Evolutionary conservation across 2,329 filamentous ascomycete genomes (phyloP), one percentile per base, ranked within the genome.

Genomic region (Magnaporthiopsis poae): DNA sequence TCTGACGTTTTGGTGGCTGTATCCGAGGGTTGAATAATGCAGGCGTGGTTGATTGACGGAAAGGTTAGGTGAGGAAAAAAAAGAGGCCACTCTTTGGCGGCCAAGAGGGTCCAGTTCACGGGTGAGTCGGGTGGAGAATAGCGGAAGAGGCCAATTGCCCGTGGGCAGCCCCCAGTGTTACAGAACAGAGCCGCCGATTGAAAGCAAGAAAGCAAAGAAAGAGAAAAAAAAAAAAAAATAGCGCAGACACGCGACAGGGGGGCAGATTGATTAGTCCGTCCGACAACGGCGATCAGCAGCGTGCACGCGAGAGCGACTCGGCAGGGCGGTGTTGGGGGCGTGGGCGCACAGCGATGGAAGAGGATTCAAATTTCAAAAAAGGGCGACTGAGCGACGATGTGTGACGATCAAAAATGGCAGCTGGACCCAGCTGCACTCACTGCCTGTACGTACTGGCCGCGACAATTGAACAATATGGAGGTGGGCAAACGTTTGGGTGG

Each of bases 201-300:
- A 52, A 52, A 39, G 70, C 68, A 35, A 65, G 46, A n/a, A 52
- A 39, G 70, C 68, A 35, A 65, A 63, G 33, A 66, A 35, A 35
- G 33, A 4, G 3, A 35, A 35, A 68, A 65, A 36, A 39, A 39
- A 39, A 33, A 35, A 31, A 52, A 15, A 61, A 31, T 11, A 31
- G 27, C 21, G 52, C 27, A 56, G 52, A 52, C 31, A 35, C 35
- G n/a, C 11, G 39, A 27, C 60, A 56, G 65, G 46, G n/a, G 66
- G 39, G 46, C 21, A 31, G 31, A 36, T 36, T 18, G 46, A 11
- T 9, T 56, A n/a, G 46, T n/a, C 46, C 46, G 46, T 56, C 46
- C 46, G 46, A 25, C 46, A 21, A 56, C 46, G 15, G 46, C 46
- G 7, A 56, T 56, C n/a, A 56, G 7, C 46, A 52, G 35, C 33